Base-by-base conservation (phyloP, 2,329 filamentous ascomycete species). In the Phialemonium atrogriseum region DNA sequence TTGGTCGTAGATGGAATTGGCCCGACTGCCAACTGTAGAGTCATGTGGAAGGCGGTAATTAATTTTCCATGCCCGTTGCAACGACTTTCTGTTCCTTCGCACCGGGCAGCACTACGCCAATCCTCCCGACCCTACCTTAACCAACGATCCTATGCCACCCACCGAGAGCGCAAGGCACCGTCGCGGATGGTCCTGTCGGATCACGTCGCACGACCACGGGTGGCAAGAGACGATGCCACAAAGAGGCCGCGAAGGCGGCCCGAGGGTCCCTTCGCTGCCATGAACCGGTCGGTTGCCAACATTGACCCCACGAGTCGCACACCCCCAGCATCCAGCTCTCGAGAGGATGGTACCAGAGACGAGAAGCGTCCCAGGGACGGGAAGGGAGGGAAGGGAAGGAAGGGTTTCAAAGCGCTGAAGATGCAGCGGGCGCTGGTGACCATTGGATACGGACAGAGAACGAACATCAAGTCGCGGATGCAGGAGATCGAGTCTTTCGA, bases 361-460 rank as follows among this genome's bases (percentile, higher is more conserved):
- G 40, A 42, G 40, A 35, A 30, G 33, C 27, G 35, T 32, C 35
- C 35, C 24, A 41, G 46, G 31, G 41, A 40, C 31, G 37, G 47
- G 20, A 31, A 48, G 55, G 39, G 40, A 49, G 56, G 65, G 52
- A 62, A 66, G 39, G 55, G 61, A 36, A 62, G 64, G 14, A 64
- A 68, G 29, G 58, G 71, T 7, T 82, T 74, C 57, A 88, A 93
- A 53, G 88, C 89, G 5, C 66, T 96, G 55, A 94, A 93, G 62
- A 96, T 96, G 89, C 89, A 95, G 54, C 77, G 78, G 31, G 70
- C 83, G 2, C 64, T 96, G 41, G 66, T 84, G 3, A 74, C 79
- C 4, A 68, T 96, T 5, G 75, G 85, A 0, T 95, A 95, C 51
- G 74, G 74, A 22, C 73, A 76, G 44, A 69, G 77, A 33, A 56